phyloP scores from a whole-genome alignment of 2,329 filamentous ascomycete genomes.

The Sporothrix dimorphospora region DNA sequence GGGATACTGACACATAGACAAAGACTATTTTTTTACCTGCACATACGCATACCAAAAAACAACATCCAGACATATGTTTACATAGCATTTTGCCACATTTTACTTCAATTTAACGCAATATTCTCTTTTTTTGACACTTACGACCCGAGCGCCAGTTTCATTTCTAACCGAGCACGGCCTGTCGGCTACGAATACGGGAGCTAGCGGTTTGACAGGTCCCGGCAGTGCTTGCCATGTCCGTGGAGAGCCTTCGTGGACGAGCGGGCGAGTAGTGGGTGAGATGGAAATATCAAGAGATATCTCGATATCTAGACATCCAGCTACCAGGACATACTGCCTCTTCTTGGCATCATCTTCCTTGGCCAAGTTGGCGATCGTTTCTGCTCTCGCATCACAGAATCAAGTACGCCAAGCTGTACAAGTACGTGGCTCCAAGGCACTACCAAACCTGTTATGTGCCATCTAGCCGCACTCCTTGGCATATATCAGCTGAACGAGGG shows the following conservation, averaged over 20 bases:
- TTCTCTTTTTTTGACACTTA: not conserved
- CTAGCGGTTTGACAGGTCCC: not conserved
- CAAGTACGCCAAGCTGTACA: not conserved
- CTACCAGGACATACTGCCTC: not conserved
- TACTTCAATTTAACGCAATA: not conserved
- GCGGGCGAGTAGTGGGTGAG: constrained; percentile 8
- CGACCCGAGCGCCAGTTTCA: no score
- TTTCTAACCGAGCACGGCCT: not conserved
- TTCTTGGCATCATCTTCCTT: not conserved
- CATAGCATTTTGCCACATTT: not conserved
- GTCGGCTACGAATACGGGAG: not conserved
- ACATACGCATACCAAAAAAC: not conserved
- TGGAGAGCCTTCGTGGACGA: not conserved
- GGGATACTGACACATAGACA: not conserved
- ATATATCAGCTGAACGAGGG: not conserved
- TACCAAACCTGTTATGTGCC: not conserved
- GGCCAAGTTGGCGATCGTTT: not conserved
- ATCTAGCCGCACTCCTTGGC: not conserved
- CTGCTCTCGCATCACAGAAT: no score
- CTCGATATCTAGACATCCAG: not conserved
- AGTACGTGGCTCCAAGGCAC: no score
- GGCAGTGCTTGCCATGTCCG: not conserved
- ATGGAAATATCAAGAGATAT: not conserved
- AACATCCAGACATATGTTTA: not conserved
- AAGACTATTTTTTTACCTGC: not conserved